Evolutionary conservation across 2,329 filamentous ascomycete genomes (phyloP).

Genomic region (Aspergillus neotritici): DNA sequence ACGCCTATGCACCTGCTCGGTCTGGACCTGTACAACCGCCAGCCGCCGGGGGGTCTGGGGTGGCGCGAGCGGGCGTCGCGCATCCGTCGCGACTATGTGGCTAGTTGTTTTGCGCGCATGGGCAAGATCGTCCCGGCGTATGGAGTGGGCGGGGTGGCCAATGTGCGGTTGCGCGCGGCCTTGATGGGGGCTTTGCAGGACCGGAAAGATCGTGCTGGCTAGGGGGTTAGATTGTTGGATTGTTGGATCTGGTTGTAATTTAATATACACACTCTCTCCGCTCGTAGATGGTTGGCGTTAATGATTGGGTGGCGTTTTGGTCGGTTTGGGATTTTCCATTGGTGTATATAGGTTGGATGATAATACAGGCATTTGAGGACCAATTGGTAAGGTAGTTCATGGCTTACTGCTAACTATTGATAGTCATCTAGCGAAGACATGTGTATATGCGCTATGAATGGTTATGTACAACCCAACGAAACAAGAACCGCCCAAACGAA

Average conservation of each 20-base stretch:
- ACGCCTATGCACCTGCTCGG: constrained; percentile 83
- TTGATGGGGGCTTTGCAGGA: constrained; percentile 61
- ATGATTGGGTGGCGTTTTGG: no score
- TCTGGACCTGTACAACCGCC: constrained; percentile 77
- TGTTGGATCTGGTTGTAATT: no score
- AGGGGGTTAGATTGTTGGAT: no score
- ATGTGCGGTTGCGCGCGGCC: constrained; percentile 61
- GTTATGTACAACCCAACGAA: no score
- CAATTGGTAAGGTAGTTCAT: no score
- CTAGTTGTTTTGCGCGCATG: constrained; percentile 69
- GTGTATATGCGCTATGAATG: no score
- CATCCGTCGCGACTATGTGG: constrained; percentile 69
- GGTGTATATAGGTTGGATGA: background rate
- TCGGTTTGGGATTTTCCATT: background rate
- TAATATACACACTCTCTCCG: no score
- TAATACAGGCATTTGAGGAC: background rate
- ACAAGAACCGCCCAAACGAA: no score
- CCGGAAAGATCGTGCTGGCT: constrained; percentile 18
- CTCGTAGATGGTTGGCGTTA: no score
- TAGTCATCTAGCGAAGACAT: no score
- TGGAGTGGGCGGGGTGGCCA: constrained; percentile 81
- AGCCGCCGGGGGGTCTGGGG: constrained; percentile 36
- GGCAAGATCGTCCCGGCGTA: constrained; percentile 84
- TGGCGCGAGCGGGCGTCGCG: constrained; percentile 59
- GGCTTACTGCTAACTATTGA: no score